phyloP scores from a whole-genome alignment of 106 monocot species.

The Dactylorhiza incarnata region DNA sequence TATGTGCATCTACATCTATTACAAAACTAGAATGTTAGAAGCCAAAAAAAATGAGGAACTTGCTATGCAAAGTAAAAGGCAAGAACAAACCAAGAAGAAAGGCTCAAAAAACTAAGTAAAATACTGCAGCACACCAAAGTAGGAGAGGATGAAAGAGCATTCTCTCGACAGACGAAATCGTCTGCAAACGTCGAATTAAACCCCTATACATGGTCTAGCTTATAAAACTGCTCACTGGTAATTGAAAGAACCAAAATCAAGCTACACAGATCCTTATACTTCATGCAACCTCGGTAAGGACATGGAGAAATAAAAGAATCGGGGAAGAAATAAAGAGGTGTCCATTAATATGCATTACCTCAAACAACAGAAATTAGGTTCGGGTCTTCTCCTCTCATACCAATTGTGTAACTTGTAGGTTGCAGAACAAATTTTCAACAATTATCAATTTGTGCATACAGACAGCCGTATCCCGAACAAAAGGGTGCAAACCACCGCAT shows the following conservation, averaged over 20 bases:
- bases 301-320: slow-evolving; percentile 4
- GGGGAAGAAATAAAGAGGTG: background rate
- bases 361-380: slow-evolving; percentile 2
- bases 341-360: slow-evolving; percentile 1
- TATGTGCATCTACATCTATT: background rate
- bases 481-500: slow-evolving; percentile 19
- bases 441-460: slow-evolving; percentile 17
- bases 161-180: background rate
- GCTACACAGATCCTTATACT: slow-evolving; percentile 1
- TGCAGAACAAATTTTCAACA: background rate
- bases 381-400: background rate
- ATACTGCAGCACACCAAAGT: background rate
- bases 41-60: background rate
- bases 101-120: background rate
- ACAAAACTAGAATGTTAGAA: background rate
- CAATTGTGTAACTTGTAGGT: background rate
- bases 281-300: background rate
- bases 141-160: background rate
- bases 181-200: background rate
- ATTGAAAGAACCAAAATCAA: slow-evolving; percentile 4
- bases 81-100: background rate
- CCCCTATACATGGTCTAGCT: slow-evolving; percentile 1
- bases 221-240: background rate
- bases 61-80: background rate
- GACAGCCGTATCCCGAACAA: slow-evolving; percentile 27